Base-by-base conservation (phyloP, 1,139 yeast species). In the Scheffersomyces lignicola region DNA sequence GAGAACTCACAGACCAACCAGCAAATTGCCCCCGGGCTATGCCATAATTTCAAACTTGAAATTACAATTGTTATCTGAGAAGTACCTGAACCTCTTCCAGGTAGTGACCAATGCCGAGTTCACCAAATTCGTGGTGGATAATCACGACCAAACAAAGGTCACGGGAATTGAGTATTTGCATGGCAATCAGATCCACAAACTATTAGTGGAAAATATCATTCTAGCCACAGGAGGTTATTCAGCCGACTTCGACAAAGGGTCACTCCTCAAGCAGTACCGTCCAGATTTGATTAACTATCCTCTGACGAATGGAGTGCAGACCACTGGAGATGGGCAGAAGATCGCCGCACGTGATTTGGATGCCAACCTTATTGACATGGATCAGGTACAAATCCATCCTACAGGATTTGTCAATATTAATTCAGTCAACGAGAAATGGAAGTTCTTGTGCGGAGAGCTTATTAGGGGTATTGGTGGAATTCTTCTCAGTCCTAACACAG, bases 201-300 rank as follows among this genome's bases (percentile, higher is more conserved):
- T 54, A 8, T 36, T 28, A 10, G 44, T 48, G n/a, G 38, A 44
- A 11, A 47, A 54, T 35, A 48, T 65, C 3, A 55, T 65, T 1
- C 46, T 65, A 29, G 69, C 71, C 7, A 65, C 71, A 4, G 72
- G 72, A 9, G 72, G 72, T 2, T 63, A 38, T 44, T 56, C 66
- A 8, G 71, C 68, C 2, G 69, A 64, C 44, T 46, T 53, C 7
- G 23, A 47, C 5, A 32, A 41, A 8, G 38, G 38, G 20, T 51
- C 58, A 2, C 48, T 64, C 14, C 38, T 65, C n/a, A 38, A 42
- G n/a, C 42, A 56, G 27, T 55, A 49, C 38, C 40, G 70, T 26
- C 69, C 69, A 3, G 71, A 65, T 38, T 48, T 65, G 29, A 6
- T 56, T 2, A 38, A 44, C 11, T 47, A 51, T n/a, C 65, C 71